phyloP scores from a whole-genome alignment of 495 filamentous ascomycete genomes.

The Tuber calosporum region DNA sequence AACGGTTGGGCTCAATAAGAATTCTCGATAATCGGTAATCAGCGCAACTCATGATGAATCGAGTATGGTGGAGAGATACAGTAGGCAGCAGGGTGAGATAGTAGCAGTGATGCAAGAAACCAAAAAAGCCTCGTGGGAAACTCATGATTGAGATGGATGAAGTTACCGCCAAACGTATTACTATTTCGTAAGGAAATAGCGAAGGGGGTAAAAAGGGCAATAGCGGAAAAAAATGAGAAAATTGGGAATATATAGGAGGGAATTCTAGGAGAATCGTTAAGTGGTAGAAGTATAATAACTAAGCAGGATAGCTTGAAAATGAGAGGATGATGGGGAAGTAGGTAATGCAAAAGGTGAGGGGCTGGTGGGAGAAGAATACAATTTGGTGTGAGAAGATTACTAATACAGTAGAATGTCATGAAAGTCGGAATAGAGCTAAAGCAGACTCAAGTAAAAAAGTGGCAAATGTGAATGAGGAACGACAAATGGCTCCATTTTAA shows the following conservation, averaged over 20 bases:
- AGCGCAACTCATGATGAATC: too few relatives aligned
- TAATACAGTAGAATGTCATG: too few relatives aligned
- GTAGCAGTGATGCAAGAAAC: slow-evolving; percentile 3
- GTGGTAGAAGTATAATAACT: slow-evolving; percentile 32
- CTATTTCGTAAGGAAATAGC: slow-evolving; percentile 19
- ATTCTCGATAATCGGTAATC: too few relatives aligned
- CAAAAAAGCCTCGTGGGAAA: slow-evolving; percentile 15
- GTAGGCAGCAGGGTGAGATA: too few relatives aligned
- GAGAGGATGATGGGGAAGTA: slow-evolving; percentile 12
- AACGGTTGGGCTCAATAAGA: slow-evolving; percentile 17
- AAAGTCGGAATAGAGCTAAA: too few relatives aligned
- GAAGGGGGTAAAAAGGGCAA: slow-evolving; percentile 10
- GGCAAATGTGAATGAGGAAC: too few relatives aligned
- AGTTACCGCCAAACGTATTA: slow-evolving; percentile 10
- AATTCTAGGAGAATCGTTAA: too few relatives aligned
- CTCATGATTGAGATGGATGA: too few relatives aligned
- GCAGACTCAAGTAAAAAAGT: too few relatives aligned
- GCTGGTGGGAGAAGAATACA: neutral
- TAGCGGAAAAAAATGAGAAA: slow-evolving; percentile 14
- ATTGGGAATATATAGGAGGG: neutral
- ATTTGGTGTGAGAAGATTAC: too few relatives aligned
- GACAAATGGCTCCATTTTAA: too few relatives aligned
- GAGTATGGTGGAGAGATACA: neutral
- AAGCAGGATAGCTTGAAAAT: slow-evolving; percentile 33
- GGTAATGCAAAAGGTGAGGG: neutral